Evolutionary conservation across 2,329 filamentous ascomycete genomes (phyloP).

Genomic region (Sclerotinia trifoliorum): DNA sequence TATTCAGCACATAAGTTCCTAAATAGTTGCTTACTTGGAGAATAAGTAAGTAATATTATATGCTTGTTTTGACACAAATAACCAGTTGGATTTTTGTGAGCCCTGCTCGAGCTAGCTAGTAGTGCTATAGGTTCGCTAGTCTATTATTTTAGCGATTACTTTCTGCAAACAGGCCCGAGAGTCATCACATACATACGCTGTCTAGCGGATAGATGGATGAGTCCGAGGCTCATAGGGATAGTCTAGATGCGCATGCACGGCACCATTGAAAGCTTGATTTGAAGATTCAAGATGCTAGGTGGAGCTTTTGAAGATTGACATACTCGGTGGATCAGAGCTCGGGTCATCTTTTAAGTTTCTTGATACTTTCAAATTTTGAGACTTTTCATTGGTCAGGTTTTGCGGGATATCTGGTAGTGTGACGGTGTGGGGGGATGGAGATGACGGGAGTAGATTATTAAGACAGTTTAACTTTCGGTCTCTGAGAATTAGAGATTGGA

Average conservation of each 20-base stretch:
- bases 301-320: no score
- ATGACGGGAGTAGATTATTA: neutral
- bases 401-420: neutral
- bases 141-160: neutral
- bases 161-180: conserved; percentile 1
- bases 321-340: neutral
- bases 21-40: neutral
- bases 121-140: neutral
- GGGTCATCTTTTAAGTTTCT: neutral
- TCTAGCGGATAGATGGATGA: neutral
- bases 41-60: neutral
- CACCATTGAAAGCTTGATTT: neutral
- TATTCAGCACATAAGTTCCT: neutral
- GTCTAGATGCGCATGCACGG: conserved; percentile 9
- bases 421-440: neutral
- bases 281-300: neutral
- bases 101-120: neutral
- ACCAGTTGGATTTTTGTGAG: neutral
- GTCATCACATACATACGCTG: conserved; percentile 1
- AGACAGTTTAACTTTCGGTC: neutral
- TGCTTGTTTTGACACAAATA: neutral
- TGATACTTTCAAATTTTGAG: no score
- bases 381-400: neutral
- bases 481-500: neutral
- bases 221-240: neutral